phyloP scores from a whole-genome alignment of 352 stramenopile species.

The Pythium oligandrum region DNA sequence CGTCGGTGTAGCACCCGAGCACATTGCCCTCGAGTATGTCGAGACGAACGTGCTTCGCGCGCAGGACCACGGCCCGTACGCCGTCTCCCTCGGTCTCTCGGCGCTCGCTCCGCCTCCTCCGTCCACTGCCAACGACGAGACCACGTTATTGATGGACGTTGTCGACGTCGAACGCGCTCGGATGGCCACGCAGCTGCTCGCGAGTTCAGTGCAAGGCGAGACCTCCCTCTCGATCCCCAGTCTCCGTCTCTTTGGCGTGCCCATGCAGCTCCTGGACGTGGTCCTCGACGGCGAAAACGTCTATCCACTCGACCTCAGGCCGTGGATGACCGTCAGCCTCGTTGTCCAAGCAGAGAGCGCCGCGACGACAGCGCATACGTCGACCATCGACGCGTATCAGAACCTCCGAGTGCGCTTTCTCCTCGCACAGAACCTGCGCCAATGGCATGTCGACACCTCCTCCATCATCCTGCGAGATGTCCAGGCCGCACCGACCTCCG shows the following conservation, averaged over 20 bases:
- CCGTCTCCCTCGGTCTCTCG: conserved; percentile 20
- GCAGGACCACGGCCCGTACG: conserved; percentile 10
- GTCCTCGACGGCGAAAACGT: conserved; percentile 23
- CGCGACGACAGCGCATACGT: not conserved
- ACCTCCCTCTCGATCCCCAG: conserved; percentile 15
- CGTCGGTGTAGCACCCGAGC: conserved; percentile 8
- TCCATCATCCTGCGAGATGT: conserved; percentile 24
- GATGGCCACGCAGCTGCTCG: conserved; percentile 12
- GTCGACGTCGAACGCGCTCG: conserved; percentile 22
- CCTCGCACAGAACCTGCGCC: conserved; percentile 6
- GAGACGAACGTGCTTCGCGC: conserved; percentile 18
- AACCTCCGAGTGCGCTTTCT: conserved; percentile 27
- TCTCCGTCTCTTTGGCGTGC: conserved; percentile 19
- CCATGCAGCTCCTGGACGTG: conserved; percentile 14
- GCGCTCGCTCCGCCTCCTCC: conserved; percentile 2
- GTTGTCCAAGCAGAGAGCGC: conserved; percentile 5
- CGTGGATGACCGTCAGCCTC: conserved; percentile 18
- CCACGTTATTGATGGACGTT: not conserved
- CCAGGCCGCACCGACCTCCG: not conserved
- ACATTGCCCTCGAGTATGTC: conserved; percentile 23
- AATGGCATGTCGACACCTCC: conserved; percentile 16
- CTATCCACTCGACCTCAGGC: conserved; percentile 24
- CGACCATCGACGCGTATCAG: conserved; percentile 12
- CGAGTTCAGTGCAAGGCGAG: conserved; percentile 8
- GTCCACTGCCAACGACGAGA: conserved; percentile 3